phyloP scores from a whole-genome alignment of 352 stramenopile species.

The Salisapilia sapeloensis region DNA sequence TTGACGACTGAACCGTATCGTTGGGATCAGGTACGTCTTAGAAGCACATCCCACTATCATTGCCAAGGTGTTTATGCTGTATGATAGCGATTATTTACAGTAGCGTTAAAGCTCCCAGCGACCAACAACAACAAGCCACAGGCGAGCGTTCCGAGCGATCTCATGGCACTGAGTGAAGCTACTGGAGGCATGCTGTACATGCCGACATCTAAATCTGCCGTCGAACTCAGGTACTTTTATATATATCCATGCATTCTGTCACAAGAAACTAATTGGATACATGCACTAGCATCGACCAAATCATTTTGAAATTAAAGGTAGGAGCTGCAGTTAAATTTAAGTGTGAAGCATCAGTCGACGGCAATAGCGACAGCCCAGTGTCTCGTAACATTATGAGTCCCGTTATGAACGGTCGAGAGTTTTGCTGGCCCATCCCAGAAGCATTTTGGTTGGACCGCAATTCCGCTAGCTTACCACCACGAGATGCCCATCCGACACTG shows the following conservation, averaged over 20 bases:
- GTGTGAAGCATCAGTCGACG: slow-evolving; percentile 24
- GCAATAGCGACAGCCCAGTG: slow-evolving; percentile 21
- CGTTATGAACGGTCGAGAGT: slow-evolving; percentile 63
- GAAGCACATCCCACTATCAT: not conserved
- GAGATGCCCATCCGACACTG: slow-evolving; percentile 62
- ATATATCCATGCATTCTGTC: too few relatives aligned
- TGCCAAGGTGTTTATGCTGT: not conserved
- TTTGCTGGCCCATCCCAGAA: slow-evolving; percentile 66
- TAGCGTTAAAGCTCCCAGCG: slow-evolving; percentile 71
- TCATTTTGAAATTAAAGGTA: slow-evolving; percentile 67
- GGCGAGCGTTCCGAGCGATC: slow-evolving; percentile 35
- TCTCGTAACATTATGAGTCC: slow-evolving; percentile 56
- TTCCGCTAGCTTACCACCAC: slow-evolving; percentile 43
- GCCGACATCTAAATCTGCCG: slow-evolving; percentile 55
- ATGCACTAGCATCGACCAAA: slow-evolving; percentile 75
- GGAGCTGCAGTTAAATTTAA: slow-evolving; percentile 72
- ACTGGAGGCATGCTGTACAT: slow-evolving; percentile 73
- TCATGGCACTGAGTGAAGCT: slow-evolving; percentile 73
- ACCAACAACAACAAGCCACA: slow-evolving; percentile 29
- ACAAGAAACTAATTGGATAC: slow-evolving; percentile 1
- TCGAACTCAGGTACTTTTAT: slow-evolving; percentile 35
- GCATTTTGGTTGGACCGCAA: slow-evolving; percentile 77
- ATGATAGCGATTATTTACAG: slow-evolving; percentile 40
- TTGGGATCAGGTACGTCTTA: slow-evolving; percentile 50
- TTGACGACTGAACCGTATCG: slow-evolving; percentile 69